Evolutionary conservation across 2,329 filamentous ascomycete genomes (phyloP).

Genomic region (Venturia nashicola): DNA sequence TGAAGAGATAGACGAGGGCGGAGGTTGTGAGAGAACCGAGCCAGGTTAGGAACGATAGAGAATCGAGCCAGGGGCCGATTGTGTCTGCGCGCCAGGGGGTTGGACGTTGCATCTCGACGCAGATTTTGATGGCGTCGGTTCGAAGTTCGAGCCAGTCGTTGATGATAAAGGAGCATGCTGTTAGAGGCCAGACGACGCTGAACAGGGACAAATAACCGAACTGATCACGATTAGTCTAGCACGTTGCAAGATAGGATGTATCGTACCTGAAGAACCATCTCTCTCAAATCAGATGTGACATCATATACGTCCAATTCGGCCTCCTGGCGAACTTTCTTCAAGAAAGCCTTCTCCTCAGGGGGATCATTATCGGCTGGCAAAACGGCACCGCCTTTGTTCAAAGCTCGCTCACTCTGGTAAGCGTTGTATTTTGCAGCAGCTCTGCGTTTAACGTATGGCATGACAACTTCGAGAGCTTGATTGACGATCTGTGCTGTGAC

Average conservation of each 20-base stretch:
- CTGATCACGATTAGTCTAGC: conserved; percentile 20
- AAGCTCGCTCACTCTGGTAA: conserved; percentile 47
- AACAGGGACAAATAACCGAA: conserved; percentile 85
- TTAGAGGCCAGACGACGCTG: conserved; percentile 90
- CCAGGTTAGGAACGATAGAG: conserved; percentile 85
- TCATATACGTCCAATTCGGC: conserved; percentile 75
- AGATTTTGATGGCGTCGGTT: conserved; percentile 89
- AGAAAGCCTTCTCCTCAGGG: conserved; percentile 67
- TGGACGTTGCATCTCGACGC: conserved; percentile 75
- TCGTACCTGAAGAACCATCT: conserved; percentile 78
- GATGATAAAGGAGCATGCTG: conserved; percentile 73
- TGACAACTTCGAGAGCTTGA: conserved; percentile 69
- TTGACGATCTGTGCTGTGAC: conserved; percentile 89
- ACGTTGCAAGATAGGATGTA: conserved; percentile 11
- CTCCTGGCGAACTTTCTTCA: conserved; percentile 71
- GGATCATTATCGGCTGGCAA: conserved; percentile 47
- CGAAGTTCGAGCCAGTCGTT: conserved; percentile 97
- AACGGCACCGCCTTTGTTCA: conserved; percentile 41
- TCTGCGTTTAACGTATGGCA: conserved; percentile 74
- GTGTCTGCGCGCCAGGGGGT: conserved; percentile 84
- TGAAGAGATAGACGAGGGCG: conserved; percentile 83
- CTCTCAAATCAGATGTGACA: conserved; percentile 78
- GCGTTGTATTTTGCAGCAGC: conserved; percentile 69
- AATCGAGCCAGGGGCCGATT: conserved; percentile 84
- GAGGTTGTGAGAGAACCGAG: conserved; percentile 78